A percentile compares a stretch with the other conserved stretches of the same genome.
Conservation (phyloP, 768 basidiomycete species). For the Tylopilus intermedius region DNA sequence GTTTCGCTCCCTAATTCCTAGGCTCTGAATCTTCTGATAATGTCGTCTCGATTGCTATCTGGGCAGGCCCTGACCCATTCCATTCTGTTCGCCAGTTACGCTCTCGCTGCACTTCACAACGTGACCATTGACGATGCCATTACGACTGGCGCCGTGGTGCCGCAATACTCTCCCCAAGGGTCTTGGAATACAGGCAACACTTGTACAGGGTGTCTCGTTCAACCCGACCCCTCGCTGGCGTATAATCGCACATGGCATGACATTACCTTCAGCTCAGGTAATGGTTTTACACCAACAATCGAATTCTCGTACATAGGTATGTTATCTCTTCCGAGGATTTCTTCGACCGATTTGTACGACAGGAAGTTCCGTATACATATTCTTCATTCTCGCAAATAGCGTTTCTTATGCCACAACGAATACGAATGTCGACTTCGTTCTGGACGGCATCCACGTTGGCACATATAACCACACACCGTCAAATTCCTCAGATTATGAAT, state of each 20-base stretch:
- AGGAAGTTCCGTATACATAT: conserved; percentile 19
- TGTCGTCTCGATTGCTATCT: no score
- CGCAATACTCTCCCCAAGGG: conserved; percentile 7
- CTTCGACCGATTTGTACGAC: neutral
- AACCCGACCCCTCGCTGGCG: neutral
- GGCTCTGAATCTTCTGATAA: no score
- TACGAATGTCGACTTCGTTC: conserved; percentile 5
- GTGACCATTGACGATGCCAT: conserved; percentile 16
- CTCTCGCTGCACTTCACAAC: conserved; percentile 10
- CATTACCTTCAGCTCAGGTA: neutral
- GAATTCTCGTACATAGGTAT: conserved; percentile 12
- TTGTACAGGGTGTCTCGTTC: neutral
- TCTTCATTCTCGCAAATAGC: conserved; percentile 15
- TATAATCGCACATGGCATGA: conserved; percentile 20
- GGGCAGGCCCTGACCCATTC: neutral
- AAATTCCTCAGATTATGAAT: conserved; percentile 1
- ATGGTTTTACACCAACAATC: neutral
- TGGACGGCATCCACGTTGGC: neutral
- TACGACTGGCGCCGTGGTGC: conserved; percentile 1
- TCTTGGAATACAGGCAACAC: conserved; percentile 9
- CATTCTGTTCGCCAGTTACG: neutral
- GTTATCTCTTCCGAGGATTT: neutral
- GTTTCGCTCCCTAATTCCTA: no score
- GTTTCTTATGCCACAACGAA: neutral
- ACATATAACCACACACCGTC: neutral